Conservation (phyloP, 768 basidiomycete genomes). For the Leccinum arenicola region DNA sequence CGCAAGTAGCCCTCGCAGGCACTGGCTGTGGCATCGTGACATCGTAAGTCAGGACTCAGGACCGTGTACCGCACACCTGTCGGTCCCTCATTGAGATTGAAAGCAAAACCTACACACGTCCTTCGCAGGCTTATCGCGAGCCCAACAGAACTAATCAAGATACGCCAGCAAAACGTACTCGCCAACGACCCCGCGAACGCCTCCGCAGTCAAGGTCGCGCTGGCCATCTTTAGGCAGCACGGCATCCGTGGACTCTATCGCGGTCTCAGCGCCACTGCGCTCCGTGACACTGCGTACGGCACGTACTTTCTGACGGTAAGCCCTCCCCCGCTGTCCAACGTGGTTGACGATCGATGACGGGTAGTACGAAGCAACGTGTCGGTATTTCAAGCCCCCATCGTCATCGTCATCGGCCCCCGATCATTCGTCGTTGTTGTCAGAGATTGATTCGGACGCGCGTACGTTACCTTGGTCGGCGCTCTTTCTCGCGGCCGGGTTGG, state of each 20-base stretch:
- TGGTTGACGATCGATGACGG: constrained; percentile 5
- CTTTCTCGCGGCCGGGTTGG: constrained; percentile 71
- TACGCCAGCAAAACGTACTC: constrained; percentile 67
- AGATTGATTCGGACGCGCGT: constrained; percentile 37
- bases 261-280: constrained; percentile 67
- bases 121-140: constrained; percentile 63
- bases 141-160: constrained; percentile 87
- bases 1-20: constrained; percentile 76
- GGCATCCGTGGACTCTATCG: constrained; percentile 74
- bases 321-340: background rate
- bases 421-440: constrained; percentile 38
- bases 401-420: constrained; percentile 12
- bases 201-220: constrained; percentile 52
- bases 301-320: constrained; percentile 79
- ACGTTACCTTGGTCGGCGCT: constrained; percentile 52
- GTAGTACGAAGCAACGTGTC: constrained; percentile 65
- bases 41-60: constrained; percentile 49
- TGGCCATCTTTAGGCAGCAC: constrained; percentile 49
- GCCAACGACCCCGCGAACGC: constrained; percentile 31
- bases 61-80: constrained; percentile 4
- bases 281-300: constrained; percentile 82
- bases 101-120: background rate
- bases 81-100: background rate
- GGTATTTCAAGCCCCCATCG: constrained; percentile 38
- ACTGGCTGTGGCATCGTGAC: constrained; percentile 75